Evolutionary conservation across 768 basidiomycete genomes (phyloP).

Genomic region (Phaeotremella fagi): DNA sequence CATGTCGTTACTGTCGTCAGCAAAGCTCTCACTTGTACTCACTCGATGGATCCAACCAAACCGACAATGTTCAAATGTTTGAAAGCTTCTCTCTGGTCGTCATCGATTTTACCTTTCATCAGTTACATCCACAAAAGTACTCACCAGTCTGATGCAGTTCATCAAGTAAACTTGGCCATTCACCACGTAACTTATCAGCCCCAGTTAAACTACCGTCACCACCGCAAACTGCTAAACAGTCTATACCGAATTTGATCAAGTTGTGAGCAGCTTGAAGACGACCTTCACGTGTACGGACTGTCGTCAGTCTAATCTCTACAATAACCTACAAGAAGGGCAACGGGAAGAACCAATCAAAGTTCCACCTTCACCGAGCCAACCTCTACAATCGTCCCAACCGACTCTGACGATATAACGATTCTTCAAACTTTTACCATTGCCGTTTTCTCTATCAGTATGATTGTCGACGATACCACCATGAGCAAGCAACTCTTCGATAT

Average conservation of each 20-base stretch:
- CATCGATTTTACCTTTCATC: constrained; percentile 63
- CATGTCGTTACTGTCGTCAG: constrained; percentile 74
- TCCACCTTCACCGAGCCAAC: constrained; percentile 75
- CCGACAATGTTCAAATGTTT: constrained; percentile 91
- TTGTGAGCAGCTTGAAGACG: constrained; percentile 83
- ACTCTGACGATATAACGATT: constrained; percentile 90
- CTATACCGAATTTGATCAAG: constrained; percentile 92
- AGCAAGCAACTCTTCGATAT: constrained; percentile 37
- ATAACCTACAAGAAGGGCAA: constrained; percentile 41
- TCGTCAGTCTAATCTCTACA: not conserved
- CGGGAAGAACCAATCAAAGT: constrained; percentile 47
- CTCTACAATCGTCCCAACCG: constrained; percentile 96
- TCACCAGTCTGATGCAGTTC: constrained; percentile 63
- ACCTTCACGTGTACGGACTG: constrained; percentile 82
- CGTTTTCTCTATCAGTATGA: constrained; percentile 52
- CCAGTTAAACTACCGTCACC: constrained; percentile 96
- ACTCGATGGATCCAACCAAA: constrained; percentile 95
- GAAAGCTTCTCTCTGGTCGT: constrained; percentile 65
- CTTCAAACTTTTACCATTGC: constrained; percentile 59
- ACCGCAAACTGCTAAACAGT: constrained; percentile 93
- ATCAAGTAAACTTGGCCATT: constrained; percentile 84
- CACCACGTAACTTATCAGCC: constrained; percentile 84
- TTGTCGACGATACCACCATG: constrained; percentile 10
- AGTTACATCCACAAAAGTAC: constrained; percentile 15
- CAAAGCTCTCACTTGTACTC: constrained; percentile 7